Evolutionary conservation across 192 early-diverging fungal species (phyloP), one percentile per base, ranked within the genome.

Genomic region (Phlyctochytrium bullatum): DNA sequence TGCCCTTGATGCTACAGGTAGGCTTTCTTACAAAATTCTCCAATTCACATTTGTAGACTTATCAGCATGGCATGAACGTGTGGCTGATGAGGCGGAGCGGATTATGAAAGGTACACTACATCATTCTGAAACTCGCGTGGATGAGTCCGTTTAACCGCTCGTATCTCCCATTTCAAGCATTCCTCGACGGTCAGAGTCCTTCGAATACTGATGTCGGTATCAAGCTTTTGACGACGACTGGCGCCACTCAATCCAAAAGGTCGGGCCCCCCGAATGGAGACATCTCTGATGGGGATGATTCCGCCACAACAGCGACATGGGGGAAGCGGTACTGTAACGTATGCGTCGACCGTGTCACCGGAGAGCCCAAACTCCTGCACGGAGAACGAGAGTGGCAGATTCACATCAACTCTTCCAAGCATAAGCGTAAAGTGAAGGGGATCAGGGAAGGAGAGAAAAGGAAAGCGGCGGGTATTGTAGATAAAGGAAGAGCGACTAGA

Each of bases 381-480:
- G 93, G 93, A n/a, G 75, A 82, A 28, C 75, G 73, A 16, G 89
- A 91, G 61, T 92, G 89, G 84, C 76, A 86, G 36, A 88, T 91
- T 61, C 93, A 96, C 61, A 52, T 89, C 6, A 72, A 68, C 23
- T 89, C 87, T 51, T 83, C 83, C 17, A 78, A 78, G 36, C 93
- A 96, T 73, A 76, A 78, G 62, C 82, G 34, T 12, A 66, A 25
- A 30, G 65, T 66, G 1, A 66, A 58, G 34, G 23, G 65, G 65
- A 23, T 25, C 30, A 66, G 34, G 33, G 23, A 53, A 53, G 58
- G 33, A 24, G 57, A 60, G 34, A 53, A 59, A 24, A 23, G 23
- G 3, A 27, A 61, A 34, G 28, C n/a, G n/a, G n/a, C n/a, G n/a
- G n/a, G n/a, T n/a, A n/a, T n/a, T n/a, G n/a, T n/a, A n/a, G n/a